These are phyloP conservation scores for Cinnamomum chago DNA, from an alignment of 164 flowering plant genomes.

Conservation along the genomic window DNA sequence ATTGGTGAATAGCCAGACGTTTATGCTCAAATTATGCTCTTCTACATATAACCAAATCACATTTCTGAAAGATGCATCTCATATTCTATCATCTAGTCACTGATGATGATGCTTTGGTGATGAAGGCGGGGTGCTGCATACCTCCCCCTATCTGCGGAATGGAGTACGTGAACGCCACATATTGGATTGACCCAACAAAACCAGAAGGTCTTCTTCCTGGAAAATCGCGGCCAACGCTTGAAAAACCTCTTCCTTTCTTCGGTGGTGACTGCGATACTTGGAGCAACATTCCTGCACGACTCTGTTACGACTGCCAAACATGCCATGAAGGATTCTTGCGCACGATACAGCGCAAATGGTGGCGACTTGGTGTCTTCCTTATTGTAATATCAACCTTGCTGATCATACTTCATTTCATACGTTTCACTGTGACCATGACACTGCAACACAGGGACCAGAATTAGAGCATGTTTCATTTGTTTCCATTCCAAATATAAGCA, in stretches of 20 bases:
- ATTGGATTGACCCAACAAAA: conserved; percentile 23
- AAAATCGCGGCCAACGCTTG: neutral
- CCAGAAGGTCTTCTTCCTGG: neutral
- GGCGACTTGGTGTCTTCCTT: conserved; percentile 33
- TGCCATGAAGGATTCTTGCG: conserved; percentile 35
- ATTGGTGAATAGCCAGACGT: neutral
- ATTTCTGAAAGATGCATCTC: no score
- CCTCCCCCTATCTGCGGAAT: conserved; percentile 37
- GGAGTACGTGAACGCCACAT: conserved; percentile 41
- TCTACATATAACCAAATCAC: neutral
- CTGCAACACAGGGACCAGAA: neutral
- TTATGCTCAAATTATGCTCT: neutral
- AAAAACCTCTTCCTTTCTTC: neutral
- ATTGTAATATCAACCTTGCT: conserved; percentile 26
- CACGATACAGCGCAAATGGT: conserved; percentile 31
- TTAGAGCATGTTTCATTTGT: neutral
- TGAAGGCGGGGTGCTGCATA: conserved; percentile 43
- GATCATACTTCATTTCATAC: conserved; percentile 5
- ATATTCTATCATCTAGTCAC: neutral
- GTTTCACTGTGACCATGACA: neutral
- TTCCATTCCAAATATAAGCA: neutral
- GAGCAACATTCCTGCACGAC: conserved; percentile 22
- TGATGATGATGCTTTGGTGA: conserved; percentile 1
- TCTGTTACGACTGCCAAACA: conserved; percentile 37
- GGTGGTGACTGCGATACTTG: conserved; percentile 33